Base-by-base conservation (phyloP, 306 rosid genomes). In the Hippophae rhamnoides region DNA sequence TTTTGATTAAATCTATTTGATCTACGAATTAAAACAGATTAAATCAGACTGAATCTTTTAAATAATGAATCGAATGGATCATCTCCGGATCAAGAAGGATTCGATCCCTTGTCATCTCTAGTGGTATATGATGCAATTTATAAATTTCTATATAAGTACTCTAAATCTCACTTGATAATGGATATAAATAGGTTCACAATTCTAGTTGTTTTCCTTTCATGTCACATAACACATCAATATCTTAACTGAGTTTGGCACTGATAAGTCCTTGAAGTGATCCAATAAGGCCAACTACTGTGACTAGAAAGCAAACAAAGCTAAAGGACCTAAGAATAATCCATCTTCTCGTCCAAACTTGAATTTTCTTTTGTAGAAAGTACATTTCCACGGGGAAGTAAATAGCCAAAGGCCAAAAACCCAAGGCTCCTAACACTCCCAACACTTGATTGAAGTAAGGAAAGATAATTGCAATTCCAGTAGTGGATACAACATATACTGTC, bases 361-460 rank as follows among this genome's bases (percentile, higher is more conserved):
- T 69, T 66, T 77, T 84, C 74, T 78, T 87, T 64, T 79, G 97
- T 54, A 76, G 76, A 64, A 84, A 75, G 76, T 87, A 81, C 97
- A 90, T 87, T 65, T 90, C 90, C 45, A 90, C 89, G 0, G 97
- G 95, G 61, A 90, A 90, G 62, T 87, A 87, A 60, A 90, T 66
- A 13, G 78, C 66, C 68, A 90, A 44, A 57, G 97, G 95, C 97
- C 97, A 90, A 71, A 90, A 90, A 74, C 77, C 78, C 14, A 87
- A 54, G 41, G 97, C 90, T 38, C 97, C 97, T 27, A 90, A 57
- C 26, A 90, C 69, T 52, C 90, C 95, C 47, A 90, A 57, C 25
- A 87, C 85, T 65, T 72, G 75, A 72, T 90, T 84, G 82, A 90
- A 87, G 72, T 90, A 90, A 45, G 97, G 97, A 62, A 90, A 90